Evolutionary conservation across 2,329 filamentous ascomycete species (phyloP).

Genomic region (Davidsoniella virescens): DNA sequence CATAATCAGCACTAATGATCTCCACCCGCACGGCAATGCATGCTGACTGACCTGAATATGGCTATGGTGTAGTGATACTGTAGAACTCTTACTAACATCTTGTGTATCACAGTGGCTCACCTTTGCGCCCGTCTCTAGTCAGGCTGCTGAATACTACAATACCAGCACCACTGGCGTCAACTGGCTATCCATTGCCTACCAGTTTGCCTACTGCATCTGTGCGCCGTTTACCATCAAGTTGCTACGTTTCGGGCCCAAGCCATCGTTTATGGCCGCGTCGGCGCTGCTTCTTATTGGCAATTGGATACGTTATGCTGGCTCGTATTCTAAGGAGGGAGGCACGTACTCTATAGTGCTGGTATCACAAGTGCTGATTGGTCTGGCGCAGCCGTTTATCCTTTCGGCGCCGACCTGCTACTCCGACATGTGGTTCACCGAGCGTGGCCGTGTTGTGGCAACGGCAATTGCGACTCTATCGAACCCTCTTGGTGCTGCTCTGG

Average conservation of each 20-base stretch:
- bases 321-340: conserved; percentile 33
- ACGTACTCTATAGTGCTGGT: conserved; percentile 68
- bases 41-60: no score
- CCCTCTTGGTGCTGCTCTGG: conserved; percentile 75
- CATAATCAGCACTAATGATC: no score
- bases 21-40: no score
- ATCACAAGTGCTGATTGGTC: conserved; percentile 76
- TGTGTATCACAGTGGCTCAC: conserved; percentile 58
- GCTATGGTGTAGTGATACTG: no score
- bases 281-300: conserved; percentile 66
- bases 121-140: conserved; percentile 66
- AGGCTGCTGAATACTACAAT: conserved; percentile 57
- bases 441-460: conserved; percentile 70
- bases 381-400: conserved; percentile 84
- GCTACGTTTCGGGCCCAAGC: conserved; percentile 65
- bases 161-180: conserved; percentile 67
- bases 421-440: conserved; percentile 74
- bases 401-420: conserved; percentile 80
- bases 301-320: conserved; percentile 77
- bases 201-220: conserved; percentile 65
- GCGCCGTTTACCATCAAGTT: conserved; percentile 61
- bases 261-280: conserved; percentile 58
- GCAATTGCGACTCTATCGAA: conserved; percentile 75
- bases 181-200: conserved; percentile 78
- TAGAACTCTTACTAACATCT: conserved; percentile 1